These are phyloP conservation scores for Colletotrichum sublineola DNA, from an alignment of 2,329 filamentous ascomycete species.

Conservation along the genomic window DNA sequence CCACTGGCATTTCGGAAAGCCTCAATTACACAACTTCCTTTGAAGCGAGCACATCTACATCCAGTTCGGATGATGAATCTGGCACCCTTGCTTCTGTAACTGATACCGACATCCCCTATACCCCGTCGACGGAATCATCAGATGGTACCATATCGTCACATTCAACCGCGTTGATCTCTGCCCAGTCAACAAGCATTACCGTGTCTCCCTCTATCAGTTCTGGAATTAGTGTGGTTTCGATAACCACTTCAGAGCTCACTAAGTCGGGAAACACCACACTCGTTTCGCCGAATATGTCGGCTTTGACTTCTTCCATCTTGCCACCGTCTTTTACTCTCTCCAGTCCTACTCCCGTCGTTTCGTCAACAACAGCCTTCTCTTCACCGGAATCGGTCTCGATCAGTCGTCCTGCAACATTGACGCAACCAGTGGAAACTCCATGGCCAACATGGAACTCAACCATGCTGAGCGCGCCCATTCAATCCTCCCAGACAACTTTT, in stretches of 20 bases:
- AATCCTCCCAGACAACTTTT: not conserved
- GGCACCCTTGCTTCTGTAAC: slow-evolving; percentile 24
- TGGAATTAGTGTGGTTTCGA: not conserved
- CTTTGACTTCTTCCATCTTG: not conserved
- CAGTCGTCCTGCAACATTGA: slow-evolving; percentile 5
- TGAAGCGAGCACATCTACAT: not conserved
- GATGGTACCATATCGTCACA: not conserved
- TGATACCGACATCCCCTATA: not conserved
- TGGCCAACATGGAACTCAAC: slow-evolving; percentile 33
- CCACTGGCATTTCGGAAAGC: not conserved
- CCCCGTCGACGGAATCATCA: not conserved
- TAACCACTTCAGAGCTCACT: not conserved
- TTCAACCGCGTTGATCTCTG: not conserved
- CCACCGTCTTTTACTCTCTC: slow-evolving; percentile 18
- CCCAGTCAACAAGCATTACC: not conserved
- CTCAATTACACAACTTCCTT: not conserved
- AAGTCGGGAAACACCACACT: not conserved
- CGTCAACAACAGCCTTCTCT: not conserved
- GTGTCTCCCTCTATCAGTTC: not conserved
- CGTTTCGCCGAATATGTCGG: not conserved
- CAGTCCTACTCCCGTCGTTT: not conserved
- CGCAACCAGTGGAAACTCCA: slow-evolving; percentile 25
- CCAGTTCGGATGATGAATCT: slow-evolving; percentile 4
- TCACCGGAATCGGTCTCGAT: not conserved
- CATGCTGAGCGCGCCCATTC: not conserved